phyloP scores from a whole-genome alignment of 2,329 filamentous ascomycete species.

The Cordyceps farinosa region DNA sequence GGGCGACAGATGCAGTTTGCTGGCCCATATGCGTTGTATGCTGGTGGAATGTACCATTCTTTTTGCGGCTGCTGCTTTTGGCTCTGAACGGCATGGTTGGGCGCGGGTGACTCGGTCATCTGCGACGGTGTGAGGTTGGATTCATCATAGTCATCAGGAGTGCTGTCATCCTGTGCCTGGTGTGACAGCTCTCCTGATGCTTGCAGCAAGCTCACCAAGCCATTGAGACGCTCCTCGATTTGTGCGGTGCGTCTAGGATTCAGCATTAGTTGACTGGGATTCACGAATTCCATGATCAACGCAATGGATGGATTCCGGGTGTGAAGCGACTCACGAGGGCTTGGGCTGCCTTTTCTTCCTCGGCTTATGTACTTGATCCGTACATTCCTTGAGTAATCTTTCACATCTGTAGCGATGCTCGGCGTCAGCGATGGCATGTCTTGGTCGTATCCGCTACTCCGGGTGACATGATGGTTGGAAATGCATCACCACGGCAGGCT shows the following conservation, averaged over 20 bases:
- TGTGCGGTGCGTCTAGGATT: conserved; percentile 43
- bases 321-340: conserved; percentile 42
- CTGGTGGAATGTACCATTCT: conserved; percentile 35
- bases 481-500: not conserved
- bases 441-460: not conserved
- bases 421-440: conserved; percentile 1
- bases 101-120: conserved; percentile 12
- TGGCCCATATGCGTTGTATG: conserved; percentile 46
- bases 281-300: conserved; percentile 12
- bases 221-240: conserved; percentile 48
- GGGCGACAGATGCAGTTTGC: conserved; percentile 46
- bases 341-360: conserved; percentile 50
- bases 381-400: conserved; percentile 46
- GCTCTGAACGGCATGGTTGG: not conserved
- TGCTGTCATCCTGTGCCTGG: conserved; percentile 8
- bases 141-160: conserved; percentile 12
- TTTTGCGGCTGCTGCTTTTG: conserved; percentile 18
- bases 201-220: conserved; percentile 45
- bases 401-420: conserved; percentile 38
- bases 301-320: not conserved
- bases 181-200: conserved; percentile 37
- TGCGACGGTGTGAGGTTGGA: conserved; percentile 12
- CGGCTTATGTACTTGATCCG: conserved; percentile 44
- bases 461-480: not conserved
- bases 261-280: not conserved